Base-by-base conservation (phyloP, 2,329 filamentous ascomycete genomes). In the Ceratocystis huliohia region DNA sequence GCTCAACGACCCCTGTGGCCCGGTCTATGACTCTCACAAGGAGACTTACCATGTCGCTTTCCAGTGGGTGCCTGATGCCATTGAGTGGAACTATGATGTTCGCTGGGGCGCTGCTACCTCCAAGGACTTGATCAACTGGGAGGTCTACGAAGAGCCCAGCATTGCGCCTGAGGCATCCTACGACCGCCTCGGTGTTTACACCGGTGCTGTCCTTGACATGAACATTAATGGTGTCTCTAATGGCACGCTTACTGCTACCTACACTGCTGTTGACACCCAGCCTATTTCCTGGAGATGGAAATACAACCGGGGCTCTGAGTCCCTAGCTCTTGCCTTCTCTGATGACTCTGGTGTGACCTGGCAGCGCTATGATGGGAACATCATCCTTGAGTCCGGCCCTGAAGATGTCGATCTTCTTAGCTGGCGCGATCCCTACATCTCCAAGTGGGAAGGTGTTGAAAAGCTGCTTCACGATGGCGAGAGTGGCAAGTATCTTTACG, bases 261-360 rank as follows among this genome's bases (percentile, higher is more conserved):
- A 80, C 68, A 78, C 78, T 2, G 77, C 76, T 1, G 76, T 79
- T 13, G 75, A 74, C 20, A 77, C 74, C 67, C 69, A 79, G 7
- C 78, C 78, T 0, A 79, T 80, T 13, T 75, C 78, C 46, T 79
- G 77, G 77, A 78, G 76, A 7, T 74, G 78, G 46, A 72, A 73
- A 22, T 79, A 80, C 68, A 77, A 74, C n/a, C 74, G 76, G 8
- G 77, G 76, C 7, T 76, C 76, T 45, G 79, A 81, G 69, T 77
- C 77, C 0, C 77, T 80, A 64, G 76, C 75, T 15, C 71, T 80
- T 0, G 79, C 78, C 1, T 73, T 78, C 5, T 75, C 73, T 71
- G 76, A 66, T 73, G 76, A 77, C 75, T 68, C 65, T 28, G 71
- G 70, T 33, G 5, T 59, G 28, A 69, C 70, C 7, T 72, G 70